These are phyloP conservation scores for Cymbidium sinense DNA, from an alignment of 106 monocot genomes.

Conservation along the genomic window DNA sequence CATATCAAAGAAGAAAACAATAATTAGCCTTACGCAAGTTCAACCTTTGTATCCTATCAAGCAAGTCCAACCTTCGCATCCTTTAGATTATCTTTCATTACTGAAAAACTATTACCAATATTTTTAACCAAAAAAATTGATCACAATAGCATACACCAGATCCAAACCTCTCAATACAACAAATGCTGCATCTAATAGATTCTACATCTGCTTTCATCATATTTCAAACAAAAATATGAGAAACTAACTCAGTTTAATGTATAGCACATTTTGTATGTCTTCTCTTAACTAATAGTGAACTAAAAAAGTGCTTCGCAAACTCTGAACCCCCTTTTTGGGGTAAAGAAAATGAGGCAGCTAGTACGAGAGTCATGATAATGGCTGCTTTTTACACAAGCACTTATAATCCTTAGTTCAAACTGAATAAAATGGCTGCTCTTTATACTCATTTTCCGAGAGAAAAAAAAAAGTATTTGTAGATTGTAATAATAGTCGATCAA, in stretches of 20 bases:
- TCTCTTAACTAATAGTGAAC: neutral
- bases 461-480: too few relatives aligned
- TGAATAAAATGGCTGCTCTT: too few relatives aligned
- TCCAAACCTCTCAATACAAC: neutral
- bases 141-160: neutral
- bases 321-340: too few relatives aligned
- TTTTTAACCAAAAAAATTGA: neutral
- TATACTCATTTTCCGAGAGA: too few relatives aligned
- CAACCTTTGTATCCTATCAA: neutral
- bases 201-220: neutral
- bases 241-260: neutral
- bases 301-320: neutral
- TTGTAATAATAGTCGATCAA: too few relatives aligned
- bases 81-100: neutral
- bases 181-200: neutral
- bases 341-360: too few relatives aligned
- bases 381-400: too few relatives aligned
- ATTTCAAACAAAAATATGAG: neutral
- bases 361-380: too few relatives aligned
- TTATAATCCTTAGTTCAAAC: too few relatives aligned
- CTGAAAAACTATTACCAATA: neutral
- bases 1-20: neutral
- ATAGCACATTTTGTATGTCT: neutral
- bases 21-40: neutral
- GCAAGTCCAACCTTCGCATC: neutral